Percentiles rank a stretch among this genome's conserved stretches.
Evolutionary conservation across 495 filamentous ascomycete species (phyloP).

Genomic region (Ascobolus immersus): DNA sequence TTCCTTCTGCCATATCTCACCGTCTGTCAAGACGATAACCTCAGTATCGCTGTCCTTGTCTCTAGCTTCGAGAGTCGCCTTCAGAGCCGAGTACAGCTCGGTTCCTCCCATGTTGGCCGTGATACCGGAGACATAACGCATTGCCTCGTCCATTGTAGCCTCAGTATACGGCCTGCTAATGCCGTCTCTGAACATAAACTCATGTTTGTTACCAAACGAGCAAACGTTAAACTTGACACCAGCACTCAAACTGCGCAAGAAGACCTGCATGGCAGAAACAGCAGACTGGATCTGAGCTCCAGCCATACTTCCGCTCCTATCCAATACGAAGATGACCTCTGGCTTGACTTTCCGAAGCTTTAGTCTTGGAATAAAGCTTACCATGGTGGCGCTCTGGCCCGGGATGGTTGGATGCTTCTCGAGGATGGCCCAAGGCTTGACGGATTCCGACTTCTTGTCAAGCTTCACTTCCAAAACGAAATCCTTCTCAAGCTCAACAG

Average conservation of each 20-base stretch:
- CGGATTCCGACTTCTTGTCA: constrained; percentile 26
- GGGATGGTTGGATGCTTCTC: constrained; percentile 27
- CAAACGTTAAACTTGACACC: constrained; percentile 51
- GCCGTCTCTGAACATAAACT: constrained; percentile 32
- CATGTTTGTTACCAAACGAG: constrained; percentile 31
- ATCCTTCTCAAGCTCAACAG: constrained; percentile 24
- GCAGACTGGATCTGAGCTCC: constrained; percentile 27
- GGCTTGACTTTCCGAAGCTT: constrained; percentile 20
- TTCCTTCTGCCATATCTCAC: constrained; percentile 36
- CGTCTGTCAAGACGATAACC: constrained; percentile 44
- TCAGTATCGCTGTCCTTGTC: constrained; percentile 23
- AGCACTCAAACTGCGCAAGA: constrained; percentile 42
- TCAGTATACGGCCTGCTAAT: constrained; percentile 22
- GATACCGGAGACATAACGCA: constrained; percentile 25
- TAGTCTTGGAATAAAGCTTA: constrained; percentile 41
- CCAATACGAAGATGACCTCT: constrained; percentile 46
- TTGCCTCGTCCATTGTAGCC: constrained; percentile 25
- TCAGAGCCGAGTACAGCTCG: constrained; percentile 15
- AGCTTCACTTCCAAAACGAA: constrained; percentile 32
- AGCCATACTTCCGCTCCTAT: constrained; percentile 49
- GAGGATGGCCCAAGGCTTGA: constrained; percentile 36
- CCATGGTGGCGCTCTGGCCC: constrained; percentile 30
- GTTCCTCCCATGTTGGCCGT: constrained; percentile 35
- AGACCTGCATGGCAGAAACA: constrained; percentile 31
- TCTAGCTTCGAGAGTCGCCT: constrained; percentile 6